Percentiles rank a stretch among this genome's conserved stretches.
These are phyloP conservation scores for Stentor roeselii DNA, from an alignment of 73 alveolate genomes.

Conservation along the genomic window DNA sequence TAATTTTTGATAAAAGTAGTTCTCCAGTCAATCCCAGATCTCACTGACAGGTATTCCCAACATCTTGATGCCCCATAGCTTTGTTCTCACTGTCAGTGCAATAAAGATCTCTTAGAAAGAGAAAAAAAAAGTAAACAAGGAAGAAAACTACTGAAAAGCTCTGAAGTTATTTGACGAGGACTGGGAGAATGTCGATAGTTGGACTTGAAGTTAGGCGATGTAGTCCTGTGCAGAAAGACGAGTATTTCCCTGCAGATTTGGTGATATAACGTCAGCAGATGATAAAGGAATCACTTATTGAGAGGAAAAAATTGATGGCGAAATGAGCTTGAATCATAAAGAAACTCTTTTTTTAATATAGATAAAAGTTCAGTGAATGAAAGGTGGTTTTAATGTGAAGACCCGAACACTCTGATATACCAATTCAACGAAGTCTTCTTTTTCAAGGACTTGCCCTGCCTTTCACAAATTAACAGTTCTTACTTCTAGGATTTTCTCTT, in stretches of 20 bases:
- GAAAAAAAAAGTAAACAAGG: constrained; percentile 50
- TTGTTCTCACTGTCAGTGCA: constrained; percentile 72
- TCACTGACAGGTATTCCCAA: constrained; percentile 65
- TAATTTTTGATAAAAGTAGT: constrained; percentile 70
- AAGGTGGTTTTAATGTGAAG: constrained; percentile 45
- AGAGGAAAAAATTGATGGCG: constrained; percentile 92
- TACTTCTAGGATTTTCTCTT: constrained; percentile 75
- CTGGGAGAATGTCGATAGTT: constrained; percentile 28
- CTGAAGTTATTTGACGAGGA: constrained; percentile 29
- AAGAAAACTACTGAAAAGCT: constrained; percentile 31
- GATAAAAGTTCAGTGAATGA: not conserved
- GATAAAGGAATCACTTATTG: constrained; percentile 93
- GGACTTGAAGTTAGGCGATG: constrained; percentile 81
- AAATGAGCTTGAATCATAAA: constrained; percentile 95
- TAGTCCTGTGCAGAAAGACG: constrained; percentile 72
- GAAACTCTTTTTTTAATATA: not conserved
- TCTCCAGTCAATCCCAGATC: constrained; percentile 70
- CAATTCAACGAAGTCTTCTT: constrained; percentile 54
- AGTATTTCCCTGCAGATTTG: constrained; percentile 91
- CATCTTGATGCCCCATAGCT: constrained; percentile 51
- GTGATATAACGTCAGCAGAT: constrained; percentile 67
- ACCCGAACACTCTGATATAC: constrained; percentile 69
- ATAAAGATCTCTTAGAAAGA: constrained; percentile 88
- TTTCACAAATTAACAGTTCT: not conserved
- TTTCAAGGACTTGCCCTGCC: not conserved